Evolutionary conservation across 345 rosid species (phyloP), one percentile per base, ranked within the genome.

Genomic region (Pugionium cornutum): DNA sequence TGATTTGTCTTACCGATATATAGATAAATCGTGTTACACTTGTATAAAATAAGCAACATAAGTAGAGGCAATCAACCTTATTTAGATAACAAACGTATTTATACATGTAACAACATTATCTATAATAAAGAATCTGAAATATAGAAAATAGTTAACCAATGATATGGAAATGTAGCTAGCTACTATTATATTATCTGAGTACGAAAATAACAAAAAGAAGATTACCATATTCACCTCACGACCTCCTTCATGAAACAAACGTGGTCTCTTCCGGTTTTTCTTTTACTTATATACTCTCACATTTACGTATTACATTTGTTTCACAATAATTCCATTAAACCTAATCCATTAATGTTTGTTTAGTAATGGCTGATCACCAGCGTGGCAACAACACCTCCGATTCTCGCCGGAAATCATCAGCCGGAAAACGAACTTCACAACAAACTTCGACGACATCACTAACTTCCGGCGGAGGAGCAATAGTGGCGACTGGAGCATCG

Each of bases 191-290:
- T 40, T 10, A 11, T 4, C 6, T 32, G 2, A 5, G 75, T 34
- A 62, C 52, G 66, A 8, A 50, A 67, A 49, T 53, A 43, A 56
- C 54, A 50, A 49, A 73, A 47, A 73, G 68, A 78, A 68, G 83
- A 67, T 78, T 73, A 64, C 75, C 81, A 75, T 82, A 81, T 79
- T 79, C 76, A 81, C 83, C 85, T 78, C 82, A 84, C 77, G 67
- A 81, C 69, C 75, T 78, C 77, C 75, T 70, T 90, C 97, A 91
- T 85, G 90, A 83, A 81, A 86, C 84, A 80, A 84, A 88, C 91
- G 88, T 86, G 89, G 70, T 56, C 59, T 69, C 59, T 52, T 74
- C 71, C 45, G 46, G 48, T 66, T 61, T 73, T 66, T 59, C 53
- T 74, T 83, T 80, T 80, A 79, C 82, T 53, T 78, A 68, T 69